A percentile compares a stretch with the other conserved stretches of the same genome.
phyloP scores from a whole-genome alignment of 768 basidiomycete species.

The Naganishia randhawae region DNA sequence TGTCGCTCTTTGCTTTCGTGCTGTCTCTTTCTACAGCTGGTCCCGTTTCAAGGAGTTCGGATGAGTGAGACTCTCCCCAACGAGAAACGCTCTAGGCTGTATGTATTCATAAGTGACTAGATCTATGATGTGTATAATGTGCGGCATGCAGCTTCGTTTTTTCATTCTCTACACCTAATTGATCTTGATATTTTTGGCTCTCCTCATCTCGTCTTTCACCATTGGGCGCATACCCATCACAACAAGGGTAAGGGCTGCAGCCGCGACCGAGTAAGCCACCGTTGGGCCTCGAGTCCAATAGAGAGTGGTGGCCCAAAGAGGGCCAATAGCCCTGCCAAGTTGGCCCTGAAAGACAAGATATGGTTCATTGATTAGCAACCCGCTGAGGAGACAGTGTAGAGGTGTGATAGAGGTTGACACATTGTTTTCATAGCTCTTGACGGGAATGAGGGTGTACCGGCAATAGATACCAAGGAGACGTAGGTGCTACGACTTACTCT shows the following conservation, averaged over 20 bases:
- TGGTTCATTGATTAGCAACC: too few species aligned
- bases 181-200: constrained; percentile 16
- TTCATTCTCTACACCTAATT: too few species aligned
- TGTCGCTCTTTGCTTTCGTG: too few species aligned
- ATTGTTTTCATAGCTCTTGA: not conserved
- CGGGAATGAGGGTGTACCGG: not conserved
- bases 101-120: too few species aligned
- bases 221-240: constrained; percentile 23
- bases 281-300: constrained; percentile 50
- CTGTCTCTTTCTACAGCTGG: too few species aligned
- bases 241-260: constrained; percentile 33
- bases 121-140: too few species aligned
- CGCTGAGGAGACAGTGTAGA: too few species aligned
- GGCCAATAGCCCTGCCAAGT: constrained; percentile 86
- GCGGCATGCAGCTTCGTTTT: too few species aligned
- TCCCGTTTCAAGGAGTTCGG: too few species aligned
- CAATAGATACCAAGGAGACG: not conserved
- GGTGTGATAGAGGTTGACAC: too few species aligned
- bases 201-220: constrained; percentile 30
- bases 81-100: too few species aligned
- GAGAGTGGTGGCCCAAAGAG: constrained; percentile 65
- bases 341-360: constrained; percentile 65
- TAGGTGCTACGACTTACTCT: constrained; percentile 31
- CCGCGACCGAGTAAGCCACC: constrained; percentile 41
- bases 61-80: too few species aligned